Base-by-base conservation (phyloP, 768 basidiomycete species). In the Russula vinacea region DNA sequence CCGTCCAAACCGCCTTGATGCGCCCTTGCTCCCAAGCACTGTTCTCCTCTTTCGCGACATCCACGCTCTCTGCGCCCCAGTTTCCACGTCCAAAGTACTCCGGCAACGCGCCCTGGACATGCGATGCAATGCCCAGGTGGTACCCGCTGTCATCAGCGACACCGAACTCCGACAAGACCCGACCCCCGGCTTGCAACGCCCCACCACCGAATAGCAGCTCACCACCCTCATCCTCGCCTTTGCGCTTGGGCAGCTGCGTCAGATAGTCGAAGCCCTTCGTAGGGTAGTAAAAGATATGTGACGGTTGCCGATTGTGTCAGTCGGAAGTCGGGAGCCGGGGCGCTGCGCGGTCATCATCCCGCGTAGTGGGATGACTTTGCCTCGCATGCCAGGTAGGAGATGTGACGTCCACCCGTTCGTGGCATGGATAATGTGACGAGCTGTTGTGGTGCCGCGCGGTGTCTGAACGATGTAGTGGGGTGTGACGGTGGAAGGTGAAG, bases 321-420 rank as follows among this genome's bases (percentile, higher is more conserved):
- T 58, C 7, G 70, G 66, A 54, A 79, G 72, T 3, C 70, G 69
- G 26, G 54, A 72, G 33, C 85, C 83, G 0, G 84, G 83, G 40
- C 79, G 75, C 71, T 90, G 89, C 0, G 87, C 84, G 39, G 83
- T 83, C 86, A 89, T 86, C 65, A 77, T 76, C 47, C 80, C 84
- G 58, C 86, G 77, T 26, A 79, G 67, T 32, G 89, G 88, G 19
- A 88, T 71, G 63, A 90, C 82, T 71, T 83, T 88, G 56, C 77
- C 77, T 22, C 84, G 81, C 76, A 90, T 77, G 0, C 81, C 80
- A 14, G 80, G 77, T 60, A 95, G 76, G 50, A 95, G 81, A 67
- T 90, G 86, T 1, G 89, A 84, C 2, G 79, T 77, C 85, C 92
- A 94, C 22, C 82, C 92, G 72, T 96, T 96, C 3, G 91, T 93